These are phyloP conservation scores for Backusella tarrabulga DNA, from an alignment of 192 early-diverging fungal genomes.

Conservation along the genomic window DNA sequence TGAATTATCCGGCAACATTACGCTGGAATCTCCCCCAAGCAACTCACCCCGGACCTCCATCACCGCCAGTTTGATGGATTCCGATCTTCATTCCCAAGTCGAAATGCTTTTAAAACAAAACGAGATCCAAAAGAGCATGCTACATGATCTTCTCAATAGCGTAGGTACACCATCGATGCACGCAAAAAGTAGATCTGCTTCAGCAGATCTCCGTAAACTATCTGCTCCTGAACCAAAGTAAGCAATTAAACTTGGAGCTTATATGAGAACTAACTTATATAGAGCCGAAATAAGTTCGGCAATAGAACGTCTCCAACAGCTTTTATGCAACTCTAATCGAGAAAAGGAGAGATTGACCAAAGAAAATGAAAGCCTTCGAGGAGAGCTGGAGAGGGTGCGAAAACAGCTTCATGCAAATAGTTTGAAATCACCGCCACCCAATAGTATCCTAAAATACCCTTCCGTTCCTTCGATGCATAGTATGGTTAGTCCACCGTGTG, in stretches of 20 bases:
- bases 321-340: not conserved
- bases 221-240: not conserved
- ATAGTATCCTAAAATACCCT: not conserved
- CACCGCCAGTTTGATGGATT: not conserved
- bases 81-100: conserved; percentile 35
- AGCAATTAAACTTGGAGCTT: no score
- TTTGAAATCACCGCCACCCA: not conserved
- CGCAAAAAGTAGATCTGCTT: conserved; percentile 9
- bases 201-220: conserved; percentile 5
- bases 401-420: not conserved
- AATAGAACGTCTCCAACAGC: conserved; percentile 14
- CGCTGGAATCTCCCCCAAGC: not conserved
- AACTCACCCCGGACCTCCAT: not conserved
- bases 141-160: conserved; percentile 31
- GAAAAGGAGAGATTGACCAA: conserved; percentile 16
- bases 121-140: conserved; percentile 39
- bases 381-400: conserved; percentile 12
- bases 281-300: not conserved
- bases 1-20: conserved; percentile 20
- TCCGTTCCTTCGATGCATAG: not conserved
- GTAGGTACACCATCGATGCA: not conserved
- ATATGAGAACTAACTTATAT: no score
- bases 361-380: conserved; percentile 17
- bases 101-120: conserved; percentile 47
- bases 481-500: not conserved